Evolutionary conservation across 2,329 filamentous ascomycete genomes (phyloP), one percentile per base, ranked within the genome.

Genomic region (Alternaria metachromatica): DNA sequence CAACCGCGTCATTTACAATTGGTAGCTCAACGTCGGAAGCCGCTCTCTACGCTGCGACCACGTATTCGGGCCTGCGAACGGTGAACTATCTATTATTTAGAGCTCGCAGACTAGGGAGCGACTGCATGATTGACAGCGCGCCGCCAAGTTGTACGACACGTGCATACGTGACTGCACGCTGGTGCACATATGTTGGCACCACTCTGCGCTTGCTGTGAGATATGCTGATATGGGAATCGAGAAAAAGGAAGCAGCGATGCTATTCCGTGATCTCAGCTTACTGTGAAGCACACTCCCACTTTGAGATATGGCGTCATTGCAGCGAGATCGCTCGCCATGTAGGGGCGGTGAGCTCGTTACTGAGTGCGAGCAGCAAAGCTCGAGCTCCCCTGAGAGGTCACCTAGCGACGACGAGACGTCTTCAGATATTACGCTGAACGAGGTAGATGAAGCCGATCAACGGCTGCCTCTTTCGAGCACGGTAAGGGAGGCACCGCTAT

Each of bases 311-410:
- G 60, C 63, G 65, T 63, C 63, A 65, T 65, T 50, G 60, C 63
- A 65, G 37, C 41, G 59, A 58, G 49, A 41, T 68, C 63, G 70
- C 66, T 72, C 68, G 70, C 66, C 70, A 71, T 72, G 63, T 58
- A 58, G 28, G 62, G 62, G 66, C 66, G 63, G 66, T 71, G 68
- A 72, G 46, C 58, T 44, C 65, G 63, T 55, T 49, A 51, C 66
- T 55, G 62, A 65, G 70, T 69, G 55, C 60, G 65, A 69, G 66
- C 69, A 70, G 46, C 64, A 59, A 45, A 44, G 55, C 60, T 56
- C 46, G 30, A 60, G 30, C 53, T 61, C 57, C 41, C 57, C 62
- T 56, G 45, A 60, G 45, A 64, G 65, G 51, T 60, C 67, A 18
- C 65, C 61, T 51, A 63, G 58, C 58, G 61, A 66, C 51, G 55